Base-by-base conservation (phyloP, 2,329 filamentous ascomycete species). In the Neurospora sp. region DNA sequence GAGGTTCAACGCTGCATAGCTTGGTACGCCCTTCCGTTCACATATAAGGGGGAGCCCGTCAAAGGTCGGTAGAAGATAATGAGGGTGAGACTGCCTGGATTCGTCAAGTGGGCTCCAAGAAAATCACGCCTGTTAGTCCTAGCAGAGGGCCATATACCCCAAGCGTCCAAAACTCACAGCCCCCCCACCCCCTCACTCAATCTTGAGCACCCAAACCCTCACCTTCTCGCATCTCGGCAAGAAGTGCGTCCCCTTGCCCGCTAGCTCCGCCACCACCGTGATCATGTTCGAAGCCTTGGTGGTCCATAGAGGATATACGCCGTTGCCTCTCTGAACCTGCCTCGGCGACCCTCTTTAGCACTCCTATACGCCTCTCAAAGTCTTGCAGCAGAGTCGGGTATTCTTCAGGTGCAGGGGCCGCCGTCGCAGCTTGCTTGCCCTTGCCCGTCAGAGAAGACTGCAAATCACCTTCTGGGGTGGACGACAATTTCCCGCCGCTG, bases 291-390 rank as follows among this genome's bases (percentile, higher is more conserved):
- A 62, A 36, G 23, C 12, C 28, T 36, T 28, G 52, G 52, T 62
- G 23, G 23, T 62, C 52, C 52, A 62, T 62, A 5, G 28, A 62
- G 28, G 15, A 33, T 62, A 62, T 62, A n/a, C 52, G 52, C 69
- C 77, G 76, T 68, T 80, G 78, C 68, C 83, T 81, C 67, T 81
- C 82, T 70, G 85, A 82, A 2, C 82, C 81, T n/a, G 84, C 82
- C n/a, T 82, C 82, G 8, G 87, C 83, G 2, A 89, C 83, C 74
- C 80, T 85, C 68, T 82, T 82, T 72, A 90, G 74, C 23, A 87
- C 80, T 2, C 71, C 79, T 86, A 90, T 88, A 65, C 85, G 82
- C 70, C 81, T 82, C 69, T 87, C 84, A 72, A 90, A 90, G 41
- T 88, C 85, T 17, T 85, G 84, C 2, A 88, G 77, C 52, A 90